Evolutionary conservation across 2,329 filamentous ascomycete genomes (phyloP), one percentile per base, ranked within the genome.

Genomic region (Salinomyces thailandicus): DNA sequence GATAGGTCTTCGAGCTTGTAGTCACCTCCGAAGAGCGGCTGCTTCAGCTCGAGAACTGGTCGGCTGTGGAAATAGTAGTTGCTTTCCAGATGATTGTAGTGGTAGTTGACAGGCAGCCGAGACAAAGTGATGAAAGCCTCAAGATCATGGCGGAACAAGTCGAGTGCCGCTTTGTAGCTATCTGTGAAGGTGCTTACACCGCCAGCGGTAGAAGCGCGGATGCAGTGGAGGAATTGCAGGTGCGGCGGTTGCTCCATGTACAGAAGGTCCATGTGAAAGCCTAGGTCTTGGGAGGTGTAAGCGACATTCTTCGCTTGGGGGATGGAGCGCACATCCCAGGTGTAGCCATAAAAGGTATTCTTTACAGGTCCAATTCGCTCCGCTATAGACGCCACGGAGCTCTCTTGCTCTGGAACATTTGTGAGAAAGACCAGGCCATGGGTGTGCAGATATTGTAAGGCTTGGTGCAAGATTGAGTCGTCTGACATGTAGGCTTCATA

Each of bases 181-280:
- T 96, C 87, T 41, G 77, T 77, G 62, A 96, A 98, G 35, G 93
- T 69, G 1, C 85, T 93, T 51, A 85, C 80, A 31, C 89, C 91
- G 13, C 89, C 89, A 0, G 71, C 63, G 47, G 78, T 80, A 1
- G 77, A 80, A 51, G 93, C 93, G 44, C 81, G 73, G 28, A 96
- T 69, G 53, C 86, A 95, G 62, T 96, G 91, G 3, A 96, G 74
- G 16, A 96, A 67, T 60, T 98, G 89, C 35, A 91, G 75, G 19
- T 79, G 77, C 0, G 89, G 89, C 2, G 84, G 77, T 34, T 84
- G 74, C 11, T 72, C 64, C 61, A 91, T 80, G 62, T 96, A 96
- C 43, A 95, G 70, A 27, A 96, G 71, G 57, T 96, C 91, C 75
- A 94, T 91, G 63, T 98, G 91, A 32, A 95, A 77, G 12, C 83